Evolutionary conservation across 2,329 filamentous ascomycete genomes (phyloP).

Genomic region (Aspergillus tamarii): DNA sequence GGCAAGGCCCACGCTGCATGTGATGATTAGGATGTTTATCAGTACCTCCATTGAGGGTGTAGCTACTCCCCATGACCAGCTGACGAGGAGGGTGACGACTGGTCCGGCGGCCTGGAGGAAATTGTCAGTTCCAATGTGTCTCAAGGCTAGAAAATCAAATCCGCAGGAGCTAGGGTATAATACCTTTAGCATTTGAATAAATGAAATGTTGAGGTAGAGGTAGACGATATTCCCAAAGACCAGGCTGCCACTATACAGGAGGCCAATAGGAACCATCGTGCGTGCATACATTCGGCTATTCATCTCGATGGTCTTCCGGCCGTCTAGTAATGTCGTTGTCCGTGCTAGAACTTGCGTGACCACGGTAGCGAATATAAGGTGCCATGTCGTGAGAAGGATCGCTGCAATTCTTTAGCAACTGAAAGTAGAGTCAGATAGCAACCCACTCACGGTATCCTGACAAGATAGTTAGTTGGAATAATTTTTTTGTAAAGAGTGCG

Average conservation of each 20-base stretch:
- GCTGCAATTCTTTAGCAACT: slow-evolving; percentile 27
- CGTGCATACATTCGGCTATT: slow-evolving; percentile 84
- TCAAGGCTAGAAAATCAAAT: neutral
- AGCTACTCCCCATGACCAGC: slow-evolving; percentile 80
- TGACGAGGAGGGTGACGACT: slow-evolving; percentile 82
- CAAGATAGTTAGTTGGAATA: neutral
- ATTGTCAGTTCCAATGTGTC: neutral
- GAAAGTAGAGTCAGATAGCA: neutral
- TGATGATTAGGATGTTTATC: slow-evolving; percentile 88
- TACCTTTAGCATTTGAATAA: slow-evolving; percentile 99
- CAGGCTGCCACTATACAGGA: slow-evolving; percentile 92
- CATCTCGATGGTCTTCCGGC: slow-evolving; percentile 92
- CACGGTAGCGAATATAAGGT: slow-evolving; percentile 83
- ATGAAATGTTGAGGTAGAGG: slow-evolving; percentile 88
- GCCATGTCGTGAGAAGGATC: slow-evolving; percentile 84
- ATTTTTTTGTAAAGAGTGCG: too few relatives aligned
- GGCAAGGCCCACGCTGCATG: slow-evolving; percentile 86
- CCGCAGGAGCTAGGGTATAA: neutral
- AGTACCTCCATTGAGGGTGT: slow-evolving; percentile 80
- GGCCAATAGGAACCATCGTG: slow-evolving; percentile 87
- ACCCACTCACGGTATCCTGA: slow-evolving; percentile 21
- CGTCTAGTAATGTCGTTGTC: slow-evolving; percentile 83
- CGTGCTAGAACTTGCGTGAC: slow-evolving; percentile 90
- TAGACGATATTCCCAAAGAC: slow-evolving; percentile 96
- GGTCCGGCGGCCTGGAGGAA: slow-evolving; percentile 79